These are phyloP conservation scores for Trypanosoma conorhini DNA, from an alignment of 208 protist species.

Conservation along the genomic window DNA sequence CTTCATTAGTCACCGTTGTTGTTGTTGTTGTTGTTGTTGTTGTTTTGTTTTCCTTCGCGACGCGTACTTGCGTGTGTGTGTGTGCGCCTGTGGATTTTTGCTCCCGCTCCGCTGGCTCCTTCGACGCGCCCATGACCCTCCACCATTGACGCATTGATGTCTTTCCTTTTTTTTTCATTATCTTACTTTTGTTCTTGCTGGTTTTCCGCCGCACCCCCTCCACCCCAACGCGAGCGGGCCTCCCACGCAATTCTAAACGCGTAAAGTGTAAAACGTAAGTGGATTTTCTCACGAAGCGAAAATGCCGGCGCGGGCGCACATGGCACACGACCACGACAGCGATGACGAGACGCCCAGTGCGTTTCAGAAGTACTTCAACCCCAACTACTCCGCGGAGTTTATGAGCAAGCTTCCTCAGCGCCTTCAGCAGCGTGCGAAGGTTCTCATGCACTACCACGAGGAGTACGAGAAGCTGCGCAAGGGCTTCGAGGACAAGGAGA, in stretches of 20 bases:
- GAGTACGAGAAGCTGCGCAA: conserved; percentile 60
- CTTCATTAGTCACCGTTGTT: background rate
- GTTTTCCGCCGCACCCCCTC: background rate
- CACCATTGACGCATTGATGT: background rate
- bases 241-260: background rate
- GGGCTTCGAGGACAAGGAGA: conserved; percentile 68
- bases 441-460: conserved; percentile 75
- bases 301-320: conserved; percentile 9
- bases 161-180: background rate
- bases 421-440: conserved; percentile 73
- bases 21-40: background rate
- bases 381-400: conserved; percentile 80
- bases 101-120: too few relatives aligned
- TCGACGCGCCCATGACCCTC: background rate
- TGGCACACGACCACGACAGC: conserved; percentile 26
- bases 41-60: conserved; percentile 3
- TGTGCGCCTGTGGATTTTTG: too few relatives aligned
- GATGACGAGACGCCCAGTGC: conserved; percentile 34
- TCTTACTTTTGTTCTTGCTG: background rate
- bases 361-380: conserved; percentile 70
- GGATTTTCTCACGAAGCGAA: conserved; percentile 7
- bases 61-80: too few relatives aligned
- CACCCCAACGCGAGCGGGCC: background rate
- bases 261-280: background rate
- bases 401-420: conserved; percentile 79